Base-by-base conservation (phyloP, 164 flowering plant genomes). In the Protea cynaroides region DNA sequence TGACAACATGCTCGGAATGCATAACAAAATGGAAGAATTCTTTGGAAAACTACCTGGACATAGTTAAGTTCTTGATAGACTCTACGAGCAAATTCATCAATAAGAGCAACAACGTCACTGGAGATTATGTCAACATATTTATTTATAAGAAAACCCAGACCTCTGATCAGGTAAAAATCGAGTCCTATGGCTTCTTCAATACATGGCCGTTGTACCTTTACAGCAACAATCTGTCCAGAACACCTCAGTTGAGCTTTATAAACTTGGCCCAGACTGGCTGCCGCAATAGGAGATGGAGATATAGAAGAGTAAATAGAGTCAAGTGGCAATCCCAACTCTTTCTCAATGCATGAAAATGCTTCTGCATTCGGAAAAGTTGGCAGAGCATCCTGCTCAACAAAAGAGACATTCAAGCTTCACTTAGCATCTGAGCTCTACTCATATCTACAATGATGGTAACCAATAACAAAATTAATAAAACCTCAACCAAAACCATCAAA, bases 211-310 rank as follows among this genome's bases (percentile, higher is more conserved):
- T 94, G 98, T 71, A 94, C 98, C 81, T 94, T 94, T 61, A 94
- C 96, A 59, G 98, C 98, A 70, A 94, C 97, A 65, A 79, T 50
- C 74, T 83, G 83, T 25, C 93, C 95, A 56, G 97, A 84, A 72
- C 73, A 76, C 72, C 71, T 85, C n/a, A 94, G 76, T 67, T 76
- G 85, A 69, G 97, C 98, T 79, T 89, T 90, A 69, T 94, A 94
- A 67, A 94, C 98, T 78, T 94, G 98, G 37, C 98, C 98, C 55
- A 94, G 74, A 83, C 98, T 94, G 34, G 98, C 98, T n/a, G 98
- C 98, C 46, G 98, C 98, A 73, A 94, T 82, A 23, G 98, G 98
- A 43, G 91, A 79, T 54, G 91, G 75, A 61, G 98, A 84, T 68
- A 94, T 87, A 56, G 81, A 77, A 2, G 92, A 86, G 74, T 69